phyloP scores from a whole-genome alignment of 805 yeast species.

The Saccharomycopsis lassenensis region DNA sequence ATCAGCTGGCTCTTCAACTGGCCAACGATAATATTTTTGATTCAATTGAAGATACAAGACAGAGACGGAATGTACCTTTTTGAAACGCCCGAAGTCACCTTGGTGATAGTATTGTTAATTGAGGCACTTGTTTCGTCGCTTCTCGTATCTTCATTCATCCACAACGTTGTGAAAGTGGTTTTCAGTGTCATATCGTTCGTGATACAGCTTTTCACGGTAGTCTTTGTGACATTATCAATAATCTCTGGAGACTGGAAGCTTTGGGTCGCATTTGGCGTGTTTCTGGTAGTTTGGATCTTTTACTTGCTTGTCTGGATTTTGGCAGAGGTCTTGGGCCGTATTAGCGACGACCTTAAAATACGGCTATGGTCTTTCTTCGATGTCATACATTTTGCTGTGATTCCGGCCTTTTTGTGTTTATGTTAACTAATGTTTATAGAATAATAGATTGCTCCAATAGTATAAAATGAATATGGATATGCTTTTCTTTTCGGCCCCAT shows the following conservation, averaged over 20 bases:
- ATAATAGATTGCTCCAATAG: background rate
- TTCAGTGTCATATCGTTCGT: conserved; percentile 5
- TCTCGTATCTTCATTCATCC: conserved; percentile 12
- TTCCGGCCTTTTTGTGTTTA: conserved; percentile 1
- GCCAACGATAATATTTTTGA: conserved; percentile 9
- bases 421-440: conserved; percentile 1
- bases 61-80: conserved; percentile 1
- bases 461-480: background rate
- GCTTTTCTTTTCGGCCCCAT: too few species aligned
- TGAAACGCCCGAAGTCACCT: conserved; percentile 4
- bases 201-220: conserved; percentile 8
- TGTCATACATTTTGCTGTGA: conserved; percentile 10
- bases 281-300: conserved; percentile 6
- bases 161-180: conserved; percentile 5
- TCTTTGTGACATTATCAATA: background rate
- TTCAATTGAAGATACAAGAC: background rate
- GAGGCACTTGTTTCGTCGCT: conserved; percentile 14
- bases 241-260: background rate
- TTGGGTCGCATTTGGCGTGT: background rate
- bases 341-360: conserved; percentile 10
- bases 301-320: conserved; percentile 9
- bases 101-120: conserved; percentile 2
- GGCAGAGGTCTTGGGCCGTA: conserved; percentile 6
- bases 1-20: conserved; percentile 12
- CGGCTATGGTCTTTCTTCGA: conserved; percentile 11